A percentile compares a stretch with the other conserved stretches of the same genome.
Conservation (phyloP, 2,329 filamentous ascomycete species). For the Didymella sp. region DNA sequence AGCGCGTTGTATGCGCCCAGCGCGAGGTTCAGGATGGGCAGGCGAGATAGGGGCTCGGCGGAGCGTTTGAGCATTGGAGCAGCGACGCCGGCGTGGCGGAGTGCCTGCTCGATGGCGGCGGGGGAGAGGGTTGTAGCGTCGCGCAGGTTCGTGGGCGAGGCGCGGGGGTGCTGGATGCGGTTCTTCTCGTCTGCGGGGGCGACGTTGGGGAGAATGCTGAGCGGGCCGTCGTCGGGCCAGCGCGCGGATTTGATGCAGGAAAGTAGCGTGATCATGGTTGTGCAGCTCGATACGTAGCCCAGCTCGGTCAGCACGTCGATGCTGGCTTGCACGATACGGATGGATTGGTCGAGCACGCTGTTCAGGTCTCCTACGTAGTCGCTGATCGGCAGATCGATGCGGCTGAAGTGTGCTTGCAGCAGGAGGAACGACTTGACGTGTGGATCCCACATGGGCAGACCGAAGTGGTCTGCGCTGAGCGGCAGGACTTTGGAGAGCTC, state of each 20-base stretch:
- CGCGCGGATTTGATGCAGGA: slow-evolving; percentile 92
- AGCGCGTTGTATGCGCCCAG: slow-evolving; percentile 67
- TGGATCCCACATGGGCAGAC: slow-evolving; percentile 95
- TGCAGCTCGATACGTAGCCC: slow-evolving; percentile 73
- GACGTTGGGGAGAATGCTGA: slow-evolving; percentile 81
- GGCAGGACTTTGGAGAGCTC: slow-evolving; percentile 85
- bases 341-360: slow-evolving; percentile 88
- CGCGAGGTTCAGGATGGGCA: slow-evolving; percentile 73
- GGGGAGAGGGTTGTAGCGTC: slow-evolving; percentile 44
- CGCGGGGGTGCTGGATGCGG: slow-evolving; percentile 52
- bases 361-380: slow-evolving; percentile 97
- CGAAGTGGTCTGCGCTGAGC: slow-evolving; percentile 67
- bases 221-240: slow-evolving; percentile 83
- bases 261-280: slow-evolving; percentile 82
- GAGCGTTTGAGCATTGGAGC: slow-evolving; percentile 57
- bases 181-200: slow-evolving; percentile 54
- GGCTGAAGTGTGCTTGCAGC: slow-evolving; percentile 92
- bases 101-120: slow-evolving; percentile 46
- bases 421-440: slow-evolving; percentile 96
- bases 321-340: slow-evolving; percentile 94
- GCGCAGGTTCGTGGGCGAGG: slow-evolving; percentile 41
- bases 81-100: slow-evolving; percentile 58
- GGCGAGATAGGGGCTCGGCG: slow-evolving; percentile 65
- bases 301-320: slow-evolving; percentile 94
- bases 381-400: slow-evolving; percentile 88